Evolutionary conservation across 176 grass and related monocot species (phyloP), one percentile per base, ranked within the genome.

Genomic region (Melocanna baccifera): DNA sequence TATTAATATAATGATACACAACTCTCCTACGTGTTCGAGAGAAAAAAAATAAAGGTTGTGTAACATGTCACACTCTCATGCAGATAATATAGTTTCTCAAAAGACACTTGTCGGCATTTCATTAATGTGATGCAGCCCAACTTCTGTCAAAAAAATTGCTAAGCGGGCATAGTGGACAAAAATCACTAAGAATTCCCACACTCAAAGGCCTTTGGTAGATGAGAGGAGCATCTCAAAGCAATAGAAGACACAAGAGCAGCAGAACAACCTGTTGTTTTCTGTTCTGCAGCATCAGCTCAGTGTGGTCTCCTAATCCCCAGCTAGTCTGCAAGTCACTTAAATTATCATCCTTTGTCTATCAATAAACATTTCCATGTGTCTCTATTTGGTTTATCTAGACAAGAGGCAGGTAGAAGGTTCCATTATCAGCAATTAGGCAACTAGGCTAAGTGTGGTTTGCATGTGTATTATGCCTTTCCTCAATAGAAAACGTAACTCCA

Each of bases 241-340:
- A 73, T 59, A 56, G n/a, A 14, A 74, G 18, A 79, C 30, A 81
- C 69, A 84, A 43, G 34, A 29, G 50, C 20, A 84, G 36, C 75
- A 84, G 76, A 79, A 65, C 50, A 77, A 26, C 61, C 55, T 84
- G 61, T 76, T 87, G 85, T 75, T 74, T 80, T 85, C 62, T 69
- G 32, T 63, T 74, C 67, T 25, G 69, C 66, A 84, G 68, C 68
- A 80, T 75, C 69, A 87, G 62, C 18, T 65, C 55, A 71, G 65
- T 66, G 12, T 41, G 81, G 79, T 88, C 64, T 81, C 85, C 81
- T 81, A 65, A 81, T 81, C 71, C 58, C 64, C 86, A 79, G 9
- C 69, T 69, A 64, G 40, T 30, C 39, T 82, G 28, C 45, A 76
- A 19, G 55, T 73, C 19, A 45, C 37, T 71, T 64, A 46, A 86